Conservation (phyloP, 2,329 filamentous ascomycete species). For the Curvularia lunata region DNA sequence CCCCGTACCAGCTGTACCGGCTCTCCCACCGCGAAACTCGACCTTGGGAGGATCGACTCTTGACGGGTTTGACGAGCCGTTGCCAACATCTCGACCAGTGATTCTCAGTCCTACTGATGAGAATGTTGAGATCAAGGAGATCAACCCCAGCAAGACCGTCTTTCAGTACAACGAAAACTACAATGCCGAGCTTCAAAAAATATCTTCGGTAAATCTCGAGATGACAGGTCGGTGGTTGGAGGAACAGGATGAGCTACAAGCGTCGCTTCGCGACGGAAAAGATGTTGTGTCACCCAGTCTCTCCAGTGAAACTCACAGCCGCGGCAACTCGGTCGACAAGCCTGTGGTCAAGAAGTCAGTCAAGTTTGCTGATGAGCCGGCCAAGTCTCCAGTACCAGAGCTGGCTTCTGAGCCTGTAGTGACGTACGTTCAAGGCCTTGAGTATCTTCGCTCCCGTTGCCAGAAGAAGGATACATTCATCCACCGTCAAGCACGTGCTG, state of each 20-base stretch:
- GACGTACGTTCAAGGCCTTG: constrained; percentile 88
- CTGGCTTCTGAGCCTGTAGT: constrained; percentile 61
- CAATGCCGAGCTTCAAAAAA: constrained; percentile 72
- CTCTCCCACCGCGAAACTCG: constrained; percentile 28
- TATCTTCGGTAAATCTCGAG: constrained; percentile 76
- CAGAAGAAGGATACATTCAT: constrained; percentile 78
- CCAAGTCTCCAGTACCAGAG: constrained; percentile 34
- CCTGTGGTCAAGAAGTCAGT: constrained; percentile 72
- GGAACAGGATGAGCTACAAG: constrained; percentile 79
- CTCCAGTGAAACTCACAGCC: constrained; percentile 40
- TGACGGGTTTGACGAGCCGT: constrained; percentile 40
- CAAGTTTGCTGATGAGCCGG: constrained; percentile 65
- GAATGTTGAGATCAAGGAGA: constrained; percentile 58
- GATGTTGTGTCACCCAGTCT: constrained; percentile 50
- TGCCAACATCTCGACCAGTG: constrained; percentile 41
- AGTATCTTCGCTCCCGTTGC: constrained; percentile 71
- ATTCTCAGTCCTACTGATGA: constrained; percentile 45
- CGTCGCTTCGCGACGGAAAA: constrained; percentile 66
- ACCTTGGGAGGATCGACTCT: constrained; percentile 45
- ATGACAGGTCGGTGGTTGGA: constrained; percentile 86
- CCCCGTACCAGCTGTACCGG: constrained; percentile 24
- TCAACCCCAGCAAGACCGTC: constrained; percentile 69
- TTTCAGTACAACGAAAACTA: constrained; percentile 78
- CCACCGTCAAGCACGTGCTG: constrained; percentile 82
- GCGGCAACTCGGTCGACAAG: constrained; percentile 46